Evolutionary conservation across 2,329 filamentous ascomycete genomes (phyloP).

Genomic region (Rutstroemia sp.): DNA sequence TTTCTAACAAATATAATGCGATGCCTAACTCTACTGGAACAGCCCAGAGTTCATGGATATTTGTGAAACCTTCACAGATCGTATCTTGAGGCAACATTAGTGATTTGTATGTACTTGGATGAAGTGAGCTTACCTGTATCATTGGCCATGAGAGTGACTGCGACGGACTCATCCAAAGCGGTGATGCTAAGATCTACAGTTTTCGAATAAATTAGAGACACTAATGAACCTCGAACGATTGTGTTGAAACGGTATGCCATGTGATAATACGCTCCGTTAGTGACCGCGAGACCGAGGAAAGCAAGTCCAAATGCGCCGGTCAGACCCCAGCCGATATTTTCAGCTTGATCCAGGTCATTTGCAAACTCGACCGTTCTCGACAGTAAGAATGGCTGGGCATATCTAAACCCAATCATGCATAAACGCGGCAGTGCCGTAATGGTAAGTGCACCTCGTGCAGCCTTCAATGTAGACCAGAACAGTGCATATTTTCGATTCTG

Average conservation of each 20-base stretch:
- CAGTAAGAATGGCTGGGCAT: constrained; percentile 18
- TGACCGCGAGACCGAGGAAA: constrained; percentile 24
- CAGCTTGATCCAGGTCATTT: constrained; percentile 2
- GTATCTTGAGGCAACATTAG: constrained; percentile 10
- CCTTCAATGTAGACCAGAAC: constrained; percentile 19
- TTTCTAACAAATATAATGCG: constrained; percentile 25
- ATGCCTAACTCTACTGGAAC: constrained; percentile 24
- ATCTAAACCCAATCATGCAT: constrained; percentile 13
- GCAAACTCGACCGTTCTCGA: constrained; percentile 11
- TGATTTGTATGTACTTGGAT: not conserved
- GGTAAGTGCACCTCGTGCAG: constrained; percentile 14
- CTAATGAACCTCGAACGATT: constrained; percentile 21
- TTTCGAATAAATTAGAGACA: constrained; percentile 24
- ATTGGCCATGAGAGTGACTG: constrained; percentile 12
- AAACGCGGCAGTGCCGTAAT: constrained; percentile 13
- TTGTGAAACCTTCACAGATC: constrained; percentile 25
- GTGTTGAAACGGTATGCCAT: constrained; percentile 16
- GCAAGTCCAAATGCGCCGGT: constrained; percentile 17
- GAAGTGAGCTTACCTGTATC: constrained; percentile 1
- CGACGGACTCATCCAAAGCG: constrained; percentile 19
- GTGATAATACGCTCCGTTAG: constrained; percentile 18
- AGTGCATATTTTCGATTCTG: constrained; percentile 11
- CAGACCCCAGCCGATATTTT: constrained; percentile 17
- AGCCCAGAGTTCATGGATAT: constrained; percentile 29
- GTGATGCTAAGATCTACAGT: constrained; percentile 23